Conservation (phyloP, 129 eudicot species). For the Chrysanthemum makinoi region DNA sequence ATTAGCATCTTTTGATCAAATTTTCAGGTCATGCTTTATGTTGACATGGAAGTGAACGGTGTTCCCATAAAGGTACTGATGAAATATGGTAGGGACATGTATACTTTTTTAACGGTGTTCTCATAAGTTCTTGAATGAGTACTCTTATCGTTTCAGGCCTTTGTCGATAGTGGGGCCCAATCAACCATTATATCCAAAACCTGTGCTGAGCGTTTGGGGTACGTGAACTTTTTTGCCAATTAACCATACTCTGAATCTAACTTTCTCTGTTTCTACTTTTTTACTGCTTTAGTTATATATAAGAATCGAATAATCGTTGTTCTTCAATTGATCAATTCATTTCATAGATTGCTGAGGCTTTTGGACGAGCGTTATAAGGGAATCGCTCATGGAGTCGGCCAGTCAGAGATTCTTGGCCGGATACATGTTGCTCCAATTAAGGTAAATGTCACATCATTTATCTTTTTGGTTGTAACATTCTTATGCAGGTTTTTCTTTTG, state of each 20-base stretch:
- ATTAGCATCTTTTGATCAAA: not conserved
- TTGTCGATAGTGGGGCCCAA: slow-evolving; percentile 99
- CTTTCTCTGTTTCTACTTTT: no score
- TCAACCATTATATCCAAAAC: slow-evolving; percentile 95
- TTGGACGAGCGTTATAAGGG: slow-evolving; percentile 89
- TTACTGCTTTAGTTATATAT: no score
- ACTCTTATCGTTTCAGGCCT: slow-evolving; percentile 50
- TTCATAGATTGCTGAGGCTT: slow-evolving; percentile 79
- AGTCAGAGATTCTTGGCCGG: slow-evolving; percentile 88
- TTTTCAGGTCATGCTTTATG: slow-evolving; percentile 92
- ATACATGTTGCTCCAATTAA: slow-evolving; percentile 96
- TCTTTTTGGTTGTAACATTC: no score
- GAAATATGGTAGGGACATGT: not conserved
- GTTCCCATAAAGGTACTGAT: slow-evolving; percentile 84
- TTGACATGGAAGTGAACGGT: slow-evolving; percentile 98
- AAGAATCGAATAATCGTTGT: no score
- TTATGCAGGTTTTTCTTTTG: no score
- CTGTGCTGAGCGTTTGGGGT: slow-evolving; percentile 98
- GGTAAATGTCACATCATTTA: slow-evolving; percentile 34
- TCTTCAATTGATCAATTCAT: no score
- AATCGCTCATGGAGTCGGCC: slow-evolving; percentile 98
- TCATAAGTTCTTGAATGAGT: not conserved
- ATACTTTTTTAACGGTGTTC: not conserved
- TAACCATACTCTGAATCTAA: no score
- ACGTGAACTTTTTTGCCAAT: slow-evolving; percentile 21